phyloP scores from a whole-genome alignment of 345 rosid species.

The Brassica napus region DNA sequence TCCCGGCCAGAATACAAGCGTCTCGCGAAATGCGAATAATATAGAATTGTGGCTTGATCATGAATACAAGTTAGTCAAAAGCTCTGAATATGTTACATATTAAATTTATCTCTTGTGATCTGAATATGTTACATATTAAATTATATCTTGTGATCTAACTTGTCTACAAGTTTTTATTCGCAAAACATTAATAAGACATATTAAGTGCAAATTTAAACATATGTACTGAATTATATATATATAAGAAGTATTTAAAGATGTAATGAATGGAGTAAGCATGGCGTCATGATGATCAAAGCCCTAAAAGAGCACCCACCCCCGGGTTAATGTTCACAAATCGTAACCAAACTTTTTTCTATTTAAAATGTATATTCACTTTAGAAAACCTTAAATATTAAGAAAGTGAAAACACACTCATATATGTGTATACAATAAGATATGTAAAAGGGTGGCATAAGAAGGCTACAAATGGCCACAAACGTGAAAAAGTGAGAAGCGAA shows the following conservation, averaged over 20 bases:
- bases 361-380: conserved; percentile 23
- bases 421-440: conserved; percentile 15
- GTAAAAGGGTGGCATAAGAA: conserved; percentile 38
- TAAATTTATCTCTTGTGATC: too few species aligned
- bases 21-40: background rate
- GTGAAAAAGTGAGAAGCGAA: conserved; percentile 46
- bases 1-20: background rate
- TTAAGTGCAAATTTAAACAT: background rate
- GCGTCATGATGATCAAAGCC: conserved; percentile 43
- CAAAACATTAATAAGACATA: background rate
- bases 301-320: conserved; percentile 35
- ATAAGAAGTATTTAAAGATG: background rate
- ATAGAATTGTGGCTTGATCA: background rate
- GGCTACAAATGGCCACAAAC: conserved; percentile 40
- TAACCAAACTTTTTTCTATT: conserved; percentile 19
- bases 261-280: conserved; percentile 28
- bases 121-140: too few species aligned
- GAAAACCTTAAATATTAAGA: conserved; percentile 33
- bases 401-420: conserved; percentile 33
- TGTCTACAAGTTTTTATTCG: background rate
- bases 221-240: background rate
- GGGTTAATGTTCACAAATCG: conserved; percentile 34
- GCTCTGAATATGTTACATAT: background rate
- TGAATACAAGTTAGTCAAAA: background rate
- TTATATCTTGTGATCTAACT: too few species aligned